Evolutionary conservation across 352 stramenopile species (phyloP), one percentile per base, ranked within the genome.

Genomic region (Pythium chondricola): DNA sequence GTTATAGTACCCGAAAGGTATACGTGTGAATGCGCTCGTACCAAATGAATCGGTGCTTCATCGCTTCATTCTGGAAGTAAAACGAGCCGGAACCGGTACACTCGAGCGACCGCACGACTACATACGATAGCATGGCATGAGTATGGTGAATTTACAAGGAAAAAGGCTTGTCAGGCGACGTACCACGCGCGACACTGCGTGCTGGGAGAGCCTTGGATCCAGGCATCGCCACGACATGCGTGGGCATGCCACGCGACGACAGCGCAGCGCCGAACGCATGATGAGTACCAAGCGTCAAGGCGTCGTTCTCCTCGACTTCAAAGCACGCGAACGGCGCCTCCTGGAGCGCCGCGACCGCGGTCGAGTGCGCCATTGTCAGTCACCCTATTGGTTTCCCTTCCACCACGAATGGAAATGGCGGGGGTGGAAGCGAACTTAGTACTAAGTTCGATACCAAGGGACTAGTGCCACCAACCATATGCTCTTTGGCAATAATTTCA

Each of bases 291-390:
- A 14, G 24, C 6, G 27, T 30, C 29, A 24, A 21, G 20, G 29
- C 44, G 14, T 58, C 47, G 42, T 62, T 51, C 33, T 83, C 69
- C 13, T 71, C 68, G 56, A 83, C 72, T 39, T 88, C 77, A 44
- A 88, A 86, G 61, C 68, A 78, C 58, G 77, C 74, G 58, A 86
- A 86, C 33, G 76, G 72, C 50, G 71, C 70, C 52, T 86, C 72
- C 66, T 85, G 74, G 21, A 86, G 67, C 47, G 69, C 51, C 56
- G 70, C 59, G 26, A 47, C 64, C 57, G 64, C 33, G 29, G 36
- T 20, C 18, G 24, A 42, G 8, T 24, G 37, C 38, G 24, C 36
- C 44, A 6, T 22, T 25, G 24, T 52, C 30, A 13, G 45, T 20
- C 42, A 35, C 51, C 42, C 51, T 47, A n/a, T 47, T 43, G 25